These are phyloP conservation scores for Tilletiopsis washingtonensis DNA, from an alignment of 1,284 basidiomycete species.

Conservation along the genomic window DNA sequence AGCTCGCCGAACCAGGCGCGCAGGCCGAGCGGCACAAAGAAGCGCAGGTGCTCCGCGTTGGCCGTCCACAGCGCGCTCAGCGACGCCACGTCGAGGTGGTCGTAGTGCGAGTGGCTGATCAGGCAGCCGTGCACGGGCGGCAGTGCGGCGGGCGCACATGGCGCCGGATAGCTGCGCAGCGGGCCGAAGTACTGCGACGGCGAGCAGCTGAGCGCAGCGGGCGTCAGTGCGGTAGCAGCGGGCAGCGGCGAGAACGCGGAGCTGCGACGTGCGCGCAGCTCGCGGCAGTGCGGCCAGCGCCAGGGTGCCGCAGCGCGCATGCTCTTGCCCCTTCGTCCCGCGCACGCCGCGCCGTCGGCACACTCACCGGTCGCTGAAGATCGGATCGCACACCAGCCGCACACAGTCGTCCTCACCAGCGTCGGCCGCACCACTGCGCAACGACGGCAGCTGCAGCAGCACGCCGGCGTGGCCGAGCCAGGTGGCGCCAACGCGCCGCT, in stretches of 20 bases:
- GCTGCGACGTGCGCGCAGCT: no score
- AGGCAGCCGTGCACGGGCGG: constrained; percentile 36
- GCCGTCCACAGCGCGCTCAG: constrained; percentile 28
- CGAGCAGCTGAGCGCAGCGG: constrained; percentile 33
- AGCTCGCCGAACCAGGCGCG: constrained; percentile 26
- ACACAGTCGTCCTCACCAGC: constrained; percentile 9
- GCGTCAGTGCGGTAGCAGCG: no score
- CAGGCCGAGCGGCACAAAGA: constrained; percentile 40
- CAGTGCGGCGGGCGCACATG: constrained; percentile 27
- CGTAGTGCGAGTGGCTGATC: constrained; percentile 46
- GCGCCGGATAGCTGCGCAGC: constrained; percentile 25
- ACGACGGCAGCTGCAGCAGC: constrained; percentile 27
- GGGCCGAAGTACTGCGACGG: constrained; percentile 37
- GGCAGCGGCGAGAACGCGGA: no score
- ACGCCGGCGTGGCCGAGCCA: constrained; percentile 44
- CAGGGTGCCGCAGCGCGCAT: neutral
- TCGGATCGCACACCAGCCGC: constrained; percentile 39
- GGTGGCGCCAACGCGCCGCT: constrained; percentile 12
- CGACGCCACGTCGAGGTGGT: constrained; percentile 39
- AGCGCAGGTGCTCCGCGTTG: constrained; percentile 20
- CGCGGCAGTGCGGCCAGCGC: no score
- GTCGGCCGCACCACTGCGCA: neutral
- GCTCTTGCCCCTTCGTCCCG: neutral
- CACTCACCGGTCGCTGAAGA: constrained; percentile 35
- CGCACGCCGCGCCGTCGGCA: neutral